Conservation (phyloP, 2,329 filamentous ascomycete species). For the Calonectria multiphialidica region DNA sequence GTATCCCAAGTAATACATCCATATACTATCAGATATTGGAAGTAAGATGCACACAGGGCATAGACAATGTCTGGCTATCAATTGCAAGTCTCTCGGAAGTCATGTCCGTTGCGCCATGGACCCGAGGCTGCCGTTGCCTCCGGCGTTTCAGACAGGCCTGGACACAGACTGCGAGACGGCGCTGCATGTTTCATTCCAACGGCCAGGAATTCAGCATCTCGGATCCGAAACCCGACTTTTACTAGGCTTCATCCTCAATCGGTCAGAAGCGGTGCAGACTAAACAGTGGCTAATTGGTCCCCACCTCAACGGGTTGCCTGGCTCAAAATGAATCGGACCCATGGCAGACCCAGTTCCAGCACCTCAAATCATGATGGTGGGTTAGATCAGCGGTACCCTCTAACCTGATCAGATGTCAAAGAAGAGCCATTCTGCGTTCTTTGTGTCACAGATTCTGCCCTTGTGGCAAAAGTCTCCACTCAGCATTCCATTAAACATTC, state of each 20-base stretch:
- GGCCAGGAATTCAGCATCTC: background rate
- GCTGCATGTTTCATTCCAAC: background rate
- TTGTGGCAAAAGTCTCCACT: background rate
- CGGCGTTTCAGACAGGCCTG: background rate
- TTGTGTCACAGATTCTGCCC: background rate
- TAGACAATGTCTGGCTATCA: background rate
- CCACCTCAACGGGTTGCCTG: background rate
- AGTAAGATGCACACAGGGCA: background rate
- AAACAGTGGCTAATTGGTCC: background rate
- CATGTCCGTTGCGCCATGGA: background rate
- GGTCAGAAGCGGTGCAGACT: background rate
- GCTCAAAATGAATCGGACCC: no score
- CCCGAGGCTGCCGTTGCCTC: background rate
- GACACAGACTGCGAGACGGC: background rate
- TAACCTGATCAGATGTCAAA: background rate
- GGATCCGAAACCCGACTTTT: background rate
- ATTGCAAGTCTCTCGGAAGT: background rate
- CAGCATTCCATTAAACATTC: background rate
- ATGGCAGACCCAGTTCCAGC: background rate
- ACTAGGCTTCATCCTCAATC: background rate
- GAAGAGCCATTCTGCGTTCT: no score
- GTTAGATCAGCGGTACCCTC: background rate
- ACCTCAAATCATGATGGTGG: no score
- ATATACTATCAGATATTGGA: background rate
- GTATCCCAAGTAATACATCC: background rate